Percentiles rank a stretch among this genome's conserved stretches.
Conservation (phyloP, 306 rosid species). For the Luffa aegyptiaca region DNA sequence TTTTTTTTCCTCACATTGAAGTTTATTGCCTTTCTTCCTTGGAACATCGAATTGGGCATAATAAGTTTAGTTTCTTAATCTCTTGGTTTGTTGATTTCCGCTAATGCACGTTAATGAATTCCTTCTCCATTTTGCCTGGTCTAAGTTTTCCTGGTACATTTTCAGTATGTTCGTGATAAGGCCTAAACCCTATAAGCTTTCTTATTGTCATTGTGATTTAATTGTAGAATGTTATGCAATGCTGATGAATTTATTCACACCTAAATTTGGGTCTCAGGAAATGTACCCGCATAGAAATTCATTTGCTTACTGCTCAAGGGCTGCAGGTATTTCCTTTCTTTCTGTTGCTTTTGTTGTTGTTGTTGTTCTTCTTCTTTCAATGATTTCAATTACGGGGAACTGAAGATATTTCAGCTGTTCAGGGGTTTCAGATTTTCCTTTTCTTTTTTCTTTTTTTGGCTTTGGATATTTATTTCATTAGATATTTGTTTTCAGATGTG, state of each 20-base stretch:
- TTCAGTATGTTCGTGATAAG: background rate
- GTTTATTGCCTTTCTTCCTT: background rate
- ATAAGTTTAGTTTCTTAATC: background rate
- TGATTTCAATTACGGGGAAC: background rate
- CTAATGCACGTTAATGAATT: background rate
- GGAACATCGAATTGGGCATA: background rate
- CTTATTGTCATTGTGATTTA: background rate
- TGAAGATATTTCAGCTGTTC: background rate
- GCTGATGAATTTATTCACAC: background rate
- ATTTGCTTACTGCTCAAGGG: constrained; percentile 80
- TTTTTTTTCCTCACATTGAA: background rate
- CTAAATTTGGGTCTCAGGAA: constrained; percentile 40
- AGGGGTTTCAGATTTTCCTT: background rate
- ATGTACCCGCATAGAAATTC: constrained; percentile 96
- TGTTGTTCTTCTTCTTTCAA: background rate
- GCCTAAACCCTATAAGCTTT: background rate
- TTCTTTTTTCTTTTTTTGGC: background rate
- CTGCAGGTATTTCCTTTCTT: constrained; percentile 47
- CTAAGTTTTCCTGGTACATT: background rate
- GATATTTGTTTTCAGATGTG: background rate
- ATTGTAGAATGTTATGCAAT: background rate
- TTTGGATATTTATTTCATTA: background rate
- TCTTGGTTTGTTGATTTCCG: background rate
- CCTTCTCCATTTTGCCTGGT: background rate
- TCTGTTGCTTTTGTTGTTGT: background rate